Conservation (phyloP, 139 green algal genomes). For the Deuterostichococcus epilithicus region DNA sequence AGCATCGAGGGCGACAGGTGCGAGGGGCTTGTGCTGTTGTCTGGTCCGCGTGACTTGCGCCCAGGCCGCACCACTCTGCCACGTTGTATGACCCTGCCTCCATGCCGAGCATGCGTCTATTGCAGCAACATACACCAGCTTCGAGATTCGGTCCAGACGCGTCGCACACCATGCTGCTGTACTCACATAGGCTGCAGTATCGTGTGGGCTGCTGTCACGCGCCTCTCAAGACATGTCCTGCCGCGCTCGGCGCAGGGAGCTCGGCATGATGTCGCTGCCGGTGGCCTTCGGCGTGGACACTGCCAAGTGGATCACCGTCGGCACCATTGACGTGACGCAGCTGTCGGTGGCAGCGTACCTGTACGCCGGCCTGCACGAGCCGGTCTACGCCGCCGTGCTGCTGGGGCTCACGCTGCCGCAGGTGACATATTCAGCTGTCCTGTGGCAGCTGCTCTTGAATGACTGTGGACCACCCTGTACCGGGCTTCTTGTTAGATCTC, state of each 20-base stretch:
- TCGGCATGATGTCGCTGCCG: constrained; percentile 89
- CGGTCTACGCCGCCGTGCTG: constrained; percentile 83
- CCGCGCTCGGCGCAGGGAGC: constrained; percentile 33
- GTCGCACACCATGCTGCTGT: neutral
- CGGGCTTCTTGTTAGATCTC: no score
- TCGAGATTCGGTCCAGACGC: no score
- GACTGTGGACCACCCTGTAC: no score
- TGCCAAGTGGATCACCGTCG: constrained; percentile 97
- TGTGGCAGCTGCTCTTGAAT: neutral
- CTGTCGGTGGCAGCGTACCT: constrained; percentile 84
- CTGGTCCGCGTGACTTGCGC: neutral
- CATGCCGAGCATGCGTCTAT: no score
- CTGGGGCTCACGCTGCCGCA: constrained; percentile 90
- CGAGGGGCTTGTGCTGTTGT: neutral
- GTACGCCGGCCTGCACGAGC: constrained; percentile 68
- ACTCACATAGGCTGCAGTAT: neutral
- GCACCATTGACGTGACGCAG: constrained; percentile 92
- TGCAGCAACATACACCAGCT: no score
- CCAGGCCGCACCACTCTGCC: no score
- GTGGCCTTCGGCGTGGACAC: constrained; percentile 96
- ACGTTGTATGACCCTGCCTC: no score
- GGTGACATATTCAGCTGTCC: constrained; percentile 27
- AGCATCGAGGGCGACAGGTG: constrained; percentile 89
- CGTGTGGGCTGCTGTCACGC: neutral
- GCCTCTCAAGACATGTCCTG: neutral